Percentiles rank a stretch among this genome's conserved stretches.
Conservation (phyloP, 2,329 filamentous ascomycete species). For the Pezicula carpinea region DNA sequence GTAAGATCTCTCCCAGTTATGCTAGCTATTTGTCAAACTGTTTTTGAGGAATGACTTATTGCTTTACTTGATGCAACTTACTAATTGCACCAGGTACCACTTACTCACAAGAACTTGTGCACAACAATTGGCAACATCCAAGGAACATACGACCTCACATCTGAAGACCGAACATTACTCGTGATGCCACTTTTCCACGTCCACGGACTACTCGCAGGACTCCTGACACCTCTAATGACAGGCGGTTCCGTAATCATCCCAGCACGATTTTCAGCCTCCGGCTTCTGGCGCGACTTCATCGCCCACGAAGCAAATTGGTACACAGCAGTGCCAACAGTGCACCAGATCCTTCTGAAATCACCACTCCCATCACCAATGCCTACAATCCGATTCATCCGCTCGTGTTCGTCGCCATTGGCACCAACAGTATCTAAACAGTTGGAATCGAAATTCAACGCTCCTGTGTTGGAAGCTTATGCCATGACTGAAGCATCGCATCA, state of each 20-base stretch:
- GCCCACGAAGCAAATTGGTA: conserved; percentile 81
- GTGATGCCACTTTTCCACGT: conserved; percentile 93
- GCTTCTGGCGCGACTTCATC: conserved; percentile 78
- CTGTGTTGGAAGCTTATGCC: conserved; percentile 84
- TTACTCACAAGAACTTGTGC: conserved; percentile 77
- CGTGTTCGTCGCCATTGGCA: conserved; percentile 80
- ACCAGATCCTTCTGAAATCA: conserved; percentile 79
- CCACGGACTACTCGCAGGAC: conserved; percentile 76
- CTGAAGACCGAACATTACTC: conserved; percentile 74
- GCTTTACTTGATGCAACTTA: background rate
- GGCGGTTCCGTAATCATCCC: conserved; percentile 79
- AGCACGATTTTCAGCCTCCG: conserved; percentile 70
- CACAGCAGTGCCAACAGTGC: conserved; percentile 88
- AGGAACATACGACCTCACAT: conserved; percentile 67
- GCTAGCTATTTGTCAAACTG: too few species aligned
- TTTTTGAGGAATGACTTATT: background rate
- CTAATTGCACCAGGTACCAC: conserved; percentile 37
- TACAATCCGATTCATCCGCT: conserved; percentile 79
- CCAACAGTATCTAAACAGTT: conserved; percentile 78
- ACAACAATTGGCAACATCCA: conserved; percentile 81
- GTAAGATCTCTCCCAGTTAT: conserved; percentile 32
- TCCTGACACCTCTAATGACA: conserved; percentile 70
- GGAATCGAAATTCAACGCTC: conserved; percentile 69
- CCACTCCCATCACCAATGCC: conserved; percentile 64
- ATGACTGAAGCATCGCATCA: conserved; percentile 90